Conservation (phyloP, 2,329 filamentous ascomycete species). For the Aureobasidium sp. region DNA sequence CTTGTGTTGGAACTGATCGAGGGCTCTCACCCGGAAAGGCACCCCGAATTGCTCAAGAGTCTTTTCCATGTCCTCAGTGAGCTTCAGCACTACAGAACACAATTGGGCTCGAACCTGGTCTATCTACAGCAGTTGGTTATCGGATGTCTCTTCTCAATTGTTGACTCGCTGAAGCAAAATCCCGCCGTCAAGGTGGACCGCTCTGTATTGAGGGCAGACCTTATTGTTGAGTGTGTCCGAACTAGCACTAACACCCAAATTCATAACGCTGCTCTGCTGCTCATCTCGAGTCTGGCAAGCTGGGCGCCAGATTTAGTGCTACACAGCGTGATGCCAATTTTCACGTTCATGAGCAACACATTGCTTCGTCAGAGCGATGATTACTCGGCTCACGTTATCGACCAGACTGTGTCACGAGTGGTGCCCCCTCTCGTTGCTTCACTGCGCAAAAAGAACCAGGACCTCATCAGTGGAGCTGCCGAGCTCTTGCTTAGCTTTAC, state of each 20-base stretch:
- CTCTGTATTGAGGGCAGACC: conserved; percentile 74
- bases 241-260: conserved; percentile 88
- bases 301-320: conserved; percentile 86
- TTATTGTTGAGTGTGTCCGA: conserved; percentile 90
- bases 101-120: conserved; percentile 77
- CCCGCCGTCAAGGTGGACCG: conserved; percentile 55
- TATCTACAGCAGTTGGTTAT: conserved; percentile 85
- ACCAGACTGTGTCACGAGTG: conserved; percentile 86
- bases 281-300: conserved; percentile 79
- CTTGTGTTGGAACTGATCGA: conserved; percentile 86
- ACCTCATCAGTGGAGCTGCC: conserved; percentile 72
- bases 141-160: conserved; percentile 73
- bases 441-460: conserved; percentile 68
- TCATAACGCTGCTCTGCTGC: conserved; percentile 80
- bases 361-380: conserved; percentile 90
- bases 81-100: conserved; percentile 73
- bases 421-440: conserved; percentile 86
- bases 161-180: conserved; percentile 54
- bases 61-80: conserved; percentile 83
- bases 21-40: conserved; percentile 64
- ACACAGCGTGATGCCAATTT: conserved; percentile 98
- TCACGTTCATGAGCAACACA: conserved; percentile 94
- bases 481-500: conserved; percentile 94
- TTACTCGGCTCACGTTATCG: conserved; percentile 92
- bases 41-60: conserved; percentile 68